A percentile compares a stretch with the other conserved stretches of the same genome.
phyloP scores from a whole-genome alignment of 2,329 filamentous ascomycete genomes.

The Fusarium sp. region DNA sequence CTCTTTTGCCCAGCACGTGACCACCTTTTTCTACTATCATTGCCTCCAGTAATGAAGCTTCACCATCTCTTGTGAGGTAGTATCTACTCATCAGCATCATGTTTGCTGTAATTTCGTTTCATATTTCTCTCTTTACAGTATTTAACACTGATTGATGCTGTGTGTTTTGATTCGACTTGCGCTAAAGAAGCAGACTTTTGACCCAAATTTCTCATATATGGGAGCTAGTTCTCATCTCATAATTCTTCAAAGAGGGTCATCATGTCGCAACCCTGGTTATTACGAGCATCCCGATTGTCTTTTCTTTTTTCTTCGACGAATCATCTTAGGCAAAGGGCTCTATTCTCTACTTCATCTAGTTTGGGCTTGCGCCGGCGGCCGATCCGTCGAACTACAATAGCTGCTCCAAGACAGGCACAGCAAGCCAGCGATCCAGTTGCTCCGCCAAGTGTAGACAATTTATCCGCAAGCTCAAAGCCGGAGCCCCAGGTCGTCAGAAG shows the following conservation, averaged over 20 bases:
- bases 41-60: slow-evolving; percentile 1
- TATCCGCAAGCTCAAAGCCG: background rate
- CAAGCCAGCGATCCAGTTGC: background rate
- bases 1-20: slow-evolving; percentile 29
- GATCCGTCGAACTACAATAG: slow-evolving; percentile 3
- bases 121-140: background rate
- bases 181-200: background rate
- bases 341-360: slow-evolving; percentile 8
- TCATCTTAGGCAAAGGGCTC: background rate
- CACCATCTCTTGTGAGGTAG: background rate
- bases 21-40: background rate
- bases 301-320: background rate
- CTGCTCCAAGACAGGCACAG: slow-evolving; percentile 1
- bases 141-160: background rate
- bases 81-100: background rate
- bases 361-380: slow-evolving; percentile 26
- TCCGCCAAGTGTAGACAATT: background rate
- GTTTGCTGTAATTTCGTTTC: background rate
- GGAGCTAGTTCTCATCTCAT: background rate
- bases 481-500: background rate
- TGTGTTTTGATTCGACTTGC: background rate
- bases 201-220: background rate
- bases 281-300: background rate
- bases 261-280: slow-evolving; percentile 12
- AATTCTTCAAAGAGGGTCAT: background rate